Percentiles rank a stretch among this genome's conserved stretches.
phyloP scores from a whole-genome alignment of 1,284 basidiomycete genomes.

The Irpex sp. region DNA sequence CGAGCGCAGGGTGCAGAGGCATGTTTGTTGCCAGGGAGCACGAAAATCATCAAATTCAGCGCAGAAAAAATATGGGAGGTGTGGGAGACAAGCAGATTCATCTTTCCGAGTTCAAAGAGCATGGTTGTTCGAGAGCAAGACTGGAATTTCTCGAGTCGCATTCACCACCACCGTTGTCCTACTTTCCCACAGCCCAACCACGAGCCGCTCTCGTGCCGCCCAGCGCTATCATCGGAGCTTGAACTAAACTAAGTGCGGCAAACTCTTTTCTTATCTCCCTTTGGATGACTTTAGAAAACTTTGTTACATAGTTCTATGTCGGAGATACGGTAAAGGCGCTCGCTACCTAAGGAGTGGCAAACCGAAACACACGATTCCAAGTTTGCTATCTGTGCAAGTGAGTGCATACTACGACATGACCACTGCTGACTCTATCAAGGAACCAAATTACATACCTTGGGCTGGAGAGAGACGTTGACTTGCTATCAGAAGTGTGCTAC shows the following conservation, averaged over 20 bases:
- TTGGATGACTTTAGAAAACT: neutral
- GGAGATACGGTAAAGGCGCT: too few species aligned
- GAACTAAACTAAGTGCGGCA: neutral
- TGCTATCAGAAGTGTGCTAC: too few species aligned
- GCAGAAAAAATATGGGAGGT: neutral
- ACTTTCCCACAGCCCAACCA: neutral
- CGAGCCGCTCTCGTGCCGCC: neutral
- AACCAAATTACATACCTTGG: too few species aligned
- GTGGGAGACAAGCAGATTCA: neutral
- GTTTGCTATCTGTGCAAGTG: too few species aligned
- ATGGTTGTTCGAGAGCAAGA: slow-evolving; percentile 8
- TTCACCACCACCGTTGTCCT: neutral
- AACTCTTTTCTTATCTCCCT: neutral
- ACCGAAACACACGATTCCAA: too few species aligned
- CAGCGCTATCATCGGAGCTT: neutral
- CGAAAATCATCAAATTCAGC: neutral
- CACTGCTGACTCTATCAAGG: too few species aligned
- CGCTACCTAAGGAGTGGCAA: too few species aligned
- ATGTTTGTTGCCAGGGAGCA: neutral
- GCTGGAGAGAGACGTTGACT: too few species aligned
- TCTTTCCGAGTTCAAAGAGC: slow-evolving; percentile 1
- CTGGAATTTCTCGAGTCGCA: neutral
- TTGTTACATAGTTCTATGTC: too few species aligned
- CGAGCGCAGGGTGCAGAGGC: neutral
- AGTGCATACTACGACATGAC: too few species aligned